Percentiles rank a stretch among this genome's conserved stretches.
phyloP scores from a whole-genome alignment of 2,329 filamentous ascomycete species.

The Aspergillus vadensis region DNA sequence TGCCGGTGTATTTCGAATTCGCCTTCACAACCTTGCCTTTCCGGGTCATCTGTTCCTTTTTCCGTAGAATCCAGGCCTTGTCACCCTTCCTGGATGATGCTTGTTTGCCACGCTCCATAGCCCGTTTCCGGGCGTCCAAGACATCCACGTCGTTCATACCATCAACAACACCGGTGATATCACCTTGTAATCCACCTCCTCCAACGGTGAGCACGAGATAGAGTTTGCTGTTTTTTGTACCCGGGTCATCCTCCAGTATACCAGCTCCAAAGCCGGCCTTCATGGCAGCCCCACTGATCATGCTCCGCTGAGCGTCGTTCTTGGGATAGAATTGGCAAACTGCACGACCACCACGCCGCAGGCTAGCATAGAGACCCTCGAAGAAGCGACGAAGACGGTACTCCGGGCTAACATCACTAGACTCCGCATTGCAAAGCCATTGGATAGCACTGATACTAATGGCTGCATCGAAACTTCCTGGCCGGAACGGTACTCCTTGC shows the following conservation, averaged over 20 bases:
- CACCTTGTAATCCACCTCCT: slow-evolving; percentile 62
- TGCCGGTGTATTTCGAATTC: slow-evolving; percentile 88
- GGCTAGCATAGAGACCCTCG: slow-evolving; percentile 81
- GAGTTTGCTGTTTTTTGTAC: slow-evolving; percentile 95
- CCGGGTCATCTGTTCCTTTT: slow-evolving; percentile 88
- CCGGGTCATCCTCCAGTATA: slow-evolving; percentile 90
- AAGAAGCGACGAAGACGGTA: slow-evolving; percentile 84
- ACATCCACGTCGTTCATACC: slow-evolving; percentile 89
- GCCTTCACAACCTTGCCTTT: slow-evolving; percentile 95
- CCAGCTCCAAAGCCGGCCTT: slow-evolving; percentile 94
- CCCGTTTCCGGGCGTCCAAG: slow-evolving; percentile 65
- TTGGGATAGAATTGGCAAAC: slow-evolving; percentile 99
- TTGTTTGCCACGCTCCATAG: slow-evolving; percentile 44
- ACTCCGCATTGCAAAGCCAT: slow-evolving; percentile 97
- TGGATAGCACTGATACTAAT: slow-evolving; percentile 96
- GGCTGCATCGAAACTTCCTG: slow-evolving; percentile 90
- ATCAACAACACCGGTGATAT: slow-evolving; percentile 87
- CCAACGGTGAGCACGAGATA: slow-evolving; percentile 94
- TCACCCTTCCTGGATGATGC: slow-evolving; percentile 49
- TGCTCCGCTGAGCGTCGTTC: slow-evolving; percentile 84
- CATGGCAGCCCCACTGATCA: slow-evolving; percentile 89
- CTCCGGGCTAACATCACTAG: slow-evolving; percentile 76
- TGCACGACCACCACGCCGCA: slow-evolving; percentile 81
- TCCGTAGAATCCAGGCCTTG: slow-evolving; percentile 56
- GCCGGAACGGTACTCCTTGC: slow-evolving; percentile 89